These are phyloP conservation scores for Monilinia laxa DNA, from an alignment of 2,329 filamentous ascomycete genomes.

Conservation along the genomic window DNA sequence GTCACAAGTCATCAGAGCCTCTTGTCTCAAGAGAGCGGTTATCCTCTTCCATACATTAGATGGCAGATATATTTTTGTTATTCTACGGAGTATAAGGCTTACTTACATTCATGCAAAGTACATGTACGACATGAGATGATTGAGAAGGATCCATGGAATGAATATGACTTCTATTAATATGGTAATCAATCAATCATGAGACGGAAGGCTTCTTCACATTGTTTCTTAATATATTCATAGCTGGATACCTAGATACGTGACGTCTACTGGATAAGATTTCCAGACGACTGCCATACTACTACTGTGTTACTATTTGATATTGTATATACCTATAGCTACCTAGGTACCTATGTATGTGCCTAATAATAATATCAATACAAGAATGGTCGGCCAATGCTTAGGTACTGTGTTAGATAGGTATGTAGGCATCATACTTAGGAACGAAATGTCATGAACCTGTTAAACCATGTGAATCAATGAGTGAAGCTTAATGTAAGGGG, in stretches of 20 bases:
- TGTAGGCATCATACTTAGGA: too few species aligned
- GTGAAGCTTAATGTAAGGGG: too few species aligned
- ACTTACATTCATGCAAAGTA: not conserved
- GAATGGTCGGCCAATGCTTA: too few species aligned
- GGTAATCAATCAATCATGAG: conserved; percentile 7
- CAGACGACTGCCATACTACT: not conserved
- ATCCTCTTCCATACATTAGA: not conserved
- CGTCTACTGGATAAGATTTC: not conserved
- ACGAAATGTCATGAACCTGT: too few species aligned
- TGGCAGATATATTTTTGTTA: not conserved
- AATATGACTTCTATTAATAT: not conserved
- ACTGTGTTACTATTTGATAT: not conserved
- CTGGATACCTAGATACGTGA: too few species aligned
- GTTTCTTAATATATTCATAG: not conserved
- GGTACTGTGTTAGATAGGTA: too few species aligned
- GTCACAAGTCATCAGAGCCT: not conserved
- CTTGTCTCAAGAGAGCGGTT: not conserved
- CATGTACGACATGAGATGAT: not conserved
- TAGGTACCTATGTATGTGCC: not conserved
- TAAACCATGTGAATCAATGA: too few species aligned
- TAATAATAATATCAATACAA: too few species aligned
- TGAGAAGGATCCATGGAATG: conserved; percentile 7
- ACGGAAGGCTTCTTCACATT: not conserved
- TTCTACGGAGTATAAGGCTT: not conserved
- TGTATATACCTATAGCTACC: too few species aligned